phyloP scores from a whole-genome alignment of 805 yeast genomes.

The Metschnikowia vanudenii region DNA sequence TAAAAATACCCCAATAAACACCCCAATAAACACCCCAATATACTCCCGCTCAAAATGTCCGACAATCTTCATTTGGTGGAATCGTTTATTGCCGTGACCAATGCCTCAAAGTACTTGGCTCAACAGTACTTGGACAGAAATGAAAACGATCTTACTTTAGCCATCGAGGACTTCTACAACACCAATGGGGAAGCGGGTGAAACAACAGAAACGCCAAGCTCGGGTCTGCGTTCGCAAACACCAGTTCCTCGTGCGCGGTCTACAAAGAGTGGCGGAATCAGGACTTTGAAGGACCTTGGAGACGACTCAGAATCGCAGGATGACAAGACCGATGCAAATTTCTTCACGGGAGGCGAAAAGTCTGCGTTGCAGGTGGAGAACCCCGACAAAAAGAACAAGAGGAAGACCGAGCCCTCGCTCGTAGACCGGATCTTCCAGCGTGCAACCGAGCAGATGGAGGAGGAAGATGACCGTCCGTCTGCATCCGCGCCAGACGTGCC shows the following conservation, averaged over 20 bases:
- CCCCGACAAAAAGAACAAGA: slow-evolving; percentile 50
- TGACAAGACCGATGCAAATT: slow-evolving; percentile 52
- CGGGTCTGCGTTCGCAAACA: slow-evolving; percentile 1
- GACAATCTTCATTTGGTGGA: slow-evolving; percentile 23
- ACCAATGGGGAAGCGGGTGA: slow-evolving; percentile 20
- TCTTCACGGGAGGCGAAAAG: slow-evolving; percentile 71
- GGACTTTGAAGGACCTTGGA: slow-evolving; percentile 42
- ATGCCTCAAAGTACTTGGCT: slow-evolving; percentile 34
- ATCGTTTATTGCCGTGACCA: slow-evolving; percentile 38
- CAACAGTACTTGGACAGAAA: slow-evolving; percentile 40
- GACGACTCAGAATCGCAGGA: slow-evolving; percentile 50
- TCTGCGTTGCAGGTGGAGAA: slow-evolving; percentile 79
- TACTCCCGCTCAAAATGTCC: slow-evolving; percentile 23
- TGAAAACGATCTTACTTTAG: slow-evolving; percentile 35
- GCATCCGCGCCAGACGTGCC: slow-evolving; percentile 23
- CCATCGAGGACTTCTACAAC: slow-evolving; percentile 43
- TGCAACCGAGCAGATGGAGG: slow-evolving; percentile 49
- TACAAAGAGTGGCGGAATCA: slow-evolving; percentile 25
- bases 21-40: too few relatives aligned
- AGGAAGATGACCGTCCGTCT: slow-evolving; percentile 36
- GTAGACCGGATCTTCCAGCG: slow-evolving; percentile 67
- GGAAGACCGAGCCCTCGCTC: slow-evolving; percentile 38
- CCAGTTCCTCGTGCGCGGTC: background rate
- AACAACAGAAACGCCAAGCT: background rate
- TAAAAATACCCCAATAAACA: too few relatives aligned